Evolutionary conservation across 441 rosid species (phyloP).

Genomic region (Erysimum cheiri): DNA sequence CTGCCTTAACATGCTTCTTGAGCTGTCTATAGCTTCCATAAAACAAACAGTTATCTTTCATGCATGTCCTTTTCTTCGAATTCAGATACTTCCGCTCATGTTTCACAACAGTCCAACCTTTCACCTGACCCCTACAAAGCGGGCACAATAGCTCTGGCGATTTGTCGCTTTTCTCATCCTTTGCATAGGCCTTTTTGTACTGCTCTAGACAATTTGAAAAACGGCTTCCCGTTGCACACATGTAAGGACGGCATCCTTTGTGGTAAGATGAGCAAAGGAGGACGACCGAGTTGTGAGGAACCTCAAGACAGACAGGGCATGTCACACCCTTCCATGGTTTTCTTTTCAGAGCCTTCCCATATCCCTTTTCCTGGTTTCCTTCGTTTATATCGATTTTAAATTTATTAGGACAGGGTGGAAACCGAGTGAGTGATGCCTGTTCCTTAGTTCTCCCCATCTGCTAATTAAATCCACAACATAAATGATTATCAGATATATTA

Average conservation of each 20-base stretch:
- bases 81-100: constrained; percentile 57
- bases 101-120: constrained; percentile 77
- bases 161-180: constrained; percentile 51
- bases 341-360: constrained; percentile 49
- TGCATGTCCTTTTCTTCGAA: constrained; percentile 61
- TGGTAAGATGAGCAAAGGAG: constrained; percentile 70
- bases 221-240: constrained; percentile 72
- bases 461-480: constrained; percentile 39
- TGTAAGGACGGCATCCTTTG: constrained; percentile 73
- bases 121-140: constrained; percentile 75
- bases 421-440: constrained; percentile 44
- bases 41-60: constrained; percentile 64
- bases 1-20: constrained; percentile 61
- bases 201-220: constrained; percentile 73
- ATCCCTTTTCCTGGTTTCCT: constrained; percentile 42
- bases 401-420: constrained; percentile 36
- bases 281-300: constrained; percentile 72
- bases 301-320: constrained; percentile 74
- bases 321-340: constrained; percentile 58
- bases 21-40: constrained; percentile 62
- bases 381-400: constrained; percentile 44
- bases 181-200: constrained; percentile 68
- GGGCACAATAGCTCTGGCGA: constrained; percentile 68
- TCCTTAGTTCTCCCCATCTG: constrained; percentile 64
- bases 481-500: constrained; percentile 9